Evolutionary conservation across 495 filamentous ascomycete genomes (phyloP), one percentile per base, ranked within the genome.

Genomic region (Amphirosellinia nigrospora): DNA sequence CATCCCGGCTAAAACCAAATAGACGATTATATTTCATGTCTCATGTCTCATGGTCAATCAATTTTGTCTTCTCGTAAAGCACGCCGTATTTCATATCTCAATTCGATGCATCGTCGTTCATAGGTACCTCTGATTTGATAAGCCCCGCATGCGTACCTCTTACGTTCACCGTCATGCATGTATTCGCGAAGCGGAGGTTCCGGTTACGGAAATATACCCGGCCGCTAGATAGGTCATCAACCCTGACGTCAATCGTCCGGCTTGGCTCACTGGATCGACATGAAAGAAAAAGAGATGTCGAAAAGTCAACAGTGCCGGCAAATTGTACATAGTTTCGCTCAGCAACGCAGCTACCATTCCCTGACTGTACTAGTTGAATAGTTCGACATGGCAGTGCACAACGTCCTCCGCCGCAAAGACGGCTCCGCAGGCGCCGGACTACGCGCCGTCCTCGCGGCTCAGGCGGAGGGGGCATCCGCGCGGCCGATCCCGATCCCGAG

Each of bases 401-500:
- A 64, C 48, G 59, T 66, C 15, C 56, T 73, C 39, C 65, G 72
- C 58, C 72, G 74, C 30, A 68, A 68, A 21, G 74, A 76, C 46
- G 34, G 53, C 53, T 46, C 50, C 15, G 15, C 68, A 3, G 74
- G 74, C 32, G 46, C 30, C 28, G 72, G 72, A n/a, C 74, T 76
- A 11, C 64, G 62, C 43, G 68, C 64, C 28, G 72, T 70, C 13
- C 65, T 74, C 32, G 53, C 64, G 0, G 70, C 69, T 1, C 63
- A 71, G 38, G 30, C 56, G 28, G 59, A 39, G 6, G 38, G 32
- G 1, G 52, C 36, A 5, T 34, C 36, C 4, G 71, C 72, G 36
- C 38, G 43, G 43, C 64, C 73, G 34, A 81, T 81, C 55, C 64
- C 73, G 34, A 81, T 81, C 55, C 75, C 75, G 38, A 61, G 58